Base-by-base conservation (phyloP, 2,329 filamentous ascomycete species). In the Hymenoscyphus infarciens region DNA sequence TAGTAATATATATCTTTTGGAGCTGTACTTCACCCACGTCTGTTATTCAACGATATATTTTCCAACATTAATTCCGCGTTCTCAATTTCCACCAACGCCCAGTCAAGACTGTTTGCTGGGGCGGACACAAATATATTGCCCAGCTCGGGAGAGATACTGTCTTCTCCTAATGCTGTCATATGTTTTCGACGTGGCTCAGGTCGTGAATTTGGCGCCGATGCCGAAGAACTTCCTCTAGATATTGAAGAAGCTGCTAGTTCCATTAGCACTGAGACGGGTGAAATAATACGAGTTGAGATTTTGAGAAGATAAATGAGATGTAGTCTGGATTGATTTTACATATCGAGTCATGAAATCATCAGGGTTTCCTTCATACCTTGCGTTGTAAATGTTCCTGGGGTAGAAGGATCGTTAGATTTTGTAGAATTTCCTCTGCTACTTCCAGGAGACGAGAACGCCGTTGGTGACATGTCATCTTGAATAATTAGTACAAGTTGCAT, bases 41-140 rank as follows among this genome's bases (percentile, higher is more conserved):
- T 55, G 56, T 62, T 59, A 31, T 62, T 62, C n/a, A 62, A 49
- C 53, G 60, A 62, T n/a, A 62, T 62, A 49, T 54, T 59, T 38
- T 62, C 60, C n/a, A 62, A 45, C 60, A 62, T 62, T 13, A 62
- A 53, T 16, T 59, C 60, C 7, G 56, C 42, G 25, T 63, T 63
- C 27, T 63, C 62, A 15, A 63, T 61, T 52, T 58, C 58, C 31
- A 63, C 62, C 2, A 63, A 49, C 35, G 62, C 58, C 62, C 62
- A 63, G 25, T 63, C 56, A 1, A 61, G 55, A n/a, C 62, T 61
- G 11, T 56, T 45, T 29, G 60, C 42, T 16, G 62, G 62, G 11
- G 62, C 62, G 3, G 62, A 58, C 5, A 62, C 57, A 16, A 61
- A 63, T 7, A 63, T 61, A n/a, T 42, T 59, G 15, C 62, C 62